phyloP scores from a whole-genome alignment of 129 eudicot genomes.

The Chrysanthemum seticuspe region DNA sequence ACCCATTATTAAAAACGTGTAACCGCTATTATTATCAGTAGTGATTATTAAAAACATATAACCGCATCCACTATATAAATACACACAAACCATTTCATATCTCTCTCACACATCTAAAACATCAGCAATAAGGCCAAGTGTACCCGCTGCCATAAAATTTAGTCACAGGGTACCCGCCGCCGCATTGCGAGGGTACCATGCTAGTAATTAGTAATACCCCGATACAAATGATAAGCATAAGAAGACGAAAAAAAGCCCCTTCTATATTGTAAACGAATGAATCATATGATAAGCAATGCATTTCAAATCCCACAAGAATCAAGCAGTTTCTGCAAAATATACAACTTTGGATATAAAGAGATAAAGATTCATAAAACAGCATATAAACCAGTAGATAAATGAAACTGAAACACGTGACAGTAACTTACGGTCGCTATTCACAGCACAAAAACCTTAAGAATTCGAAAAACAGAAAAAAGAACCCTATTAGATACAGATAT shows the following conservation, averaged over 20 bases:
- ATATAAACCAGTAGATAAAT: conserved; percentile 23
- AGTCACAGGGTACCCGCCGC: too few species aligned
- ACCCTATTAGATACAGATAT: conserved; percentile 35
- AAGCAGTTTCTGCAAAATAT: conserved; percentile 21
- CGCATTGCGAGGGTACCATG: too few species aligned
- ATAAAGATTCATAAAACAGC: conserved; percentile 23
- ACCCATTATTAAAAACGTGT: too few species aligned
- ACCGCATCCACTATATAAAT: too few species aligned
- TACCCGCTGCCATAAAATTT: too few species aligned
- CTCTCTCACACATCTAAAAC: too few species aligned
- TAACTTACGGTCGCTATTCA: conserved; percentile 37
- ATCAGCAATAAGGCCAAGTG: too few species aligned
- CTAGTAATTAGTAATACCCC: background rate
- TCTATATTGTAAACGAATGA: background rate
- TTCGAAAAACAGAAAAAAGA: conserved; percentile 24
- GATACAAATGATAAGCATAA: background rate
- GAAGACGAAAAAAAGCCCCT: background rate
- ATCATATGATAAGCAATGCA: conserved; percentile 15
- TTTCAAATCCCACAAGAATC: conserved; percentile 25
- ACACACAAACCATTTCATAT: too few species aligned
- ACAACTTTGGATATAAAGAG: conserved; percentile 20
- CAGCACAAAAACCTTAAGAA: conserved; percentile 29
- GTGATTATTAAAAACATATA: too few species aligned
- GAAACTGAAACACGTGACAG: conserved; percentile 19
- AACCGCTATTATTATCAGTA: too few species aligned